Evolutionary conservation across 2,329 filamentous ascomycete species (phyloP), one percentile per base, ranked within the genome.

Genomic region (Alternaria arborescens): DNA sequence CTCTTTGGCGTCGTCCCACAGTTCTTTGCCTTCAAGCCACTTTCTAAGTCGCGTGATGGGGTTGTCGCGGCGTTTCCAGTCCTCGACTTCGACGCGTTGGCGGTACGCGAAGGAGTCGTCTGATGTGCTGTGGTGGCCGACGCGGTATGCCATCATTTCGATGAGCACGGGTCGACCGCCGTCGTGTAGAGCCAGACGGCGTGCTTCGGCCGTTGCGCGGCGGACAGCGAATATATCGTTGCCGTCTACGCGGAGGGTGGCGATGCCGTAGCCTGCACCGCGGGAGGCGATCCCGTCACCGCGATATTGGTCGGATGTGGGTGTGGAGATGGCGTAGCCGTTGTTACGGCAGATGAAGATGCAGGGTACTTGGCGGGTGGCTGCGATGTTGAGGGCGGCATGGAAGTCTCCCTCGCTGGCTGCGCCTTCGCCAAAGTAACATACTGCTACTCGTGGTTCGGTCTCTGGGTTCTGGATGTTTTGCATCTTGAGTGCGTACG

Each of bases 51-150:
- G 86, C 2, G 91, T 93, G 52, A 97, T 90, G 2, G 93, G 93
- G 72, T 97, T 97, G 74, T 97, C 94, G 12, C 93, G 84, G 0
- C 93, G 78, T 79, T 96, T 97, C 93, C 93, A 97, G 76, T 97
- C 92, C 76, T 97, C 91, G 8, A 99, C 95, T 75, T 99, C 95
- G 1, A 97, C 89, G 26, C 91, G 88, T 1, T 94, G 93, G 8
- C 95, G 91, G 81, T 99, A 99, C 0, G 95, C 95, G 73, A 97
- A 99, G 26, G 91, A 95, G 80, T 99, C 95, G 75, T 99, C 95
- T 0, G 91, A 95, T 0, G 95, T 99, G 79, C 93, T 97, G 82
- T 99, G 95, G 77, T 99, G 93, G 7, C 92, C 94, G 43, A 98
- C 94, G n/a, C 95, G 93, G 80, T 99, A 99, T 24, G 92, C 94